Percentiles rank a stretch among this genome's conserved stretches.
Evolutionary conservation across 495 filamentous ascomycete species (phyloP).

Genomic region (Ramalina peruviana): DNA sequence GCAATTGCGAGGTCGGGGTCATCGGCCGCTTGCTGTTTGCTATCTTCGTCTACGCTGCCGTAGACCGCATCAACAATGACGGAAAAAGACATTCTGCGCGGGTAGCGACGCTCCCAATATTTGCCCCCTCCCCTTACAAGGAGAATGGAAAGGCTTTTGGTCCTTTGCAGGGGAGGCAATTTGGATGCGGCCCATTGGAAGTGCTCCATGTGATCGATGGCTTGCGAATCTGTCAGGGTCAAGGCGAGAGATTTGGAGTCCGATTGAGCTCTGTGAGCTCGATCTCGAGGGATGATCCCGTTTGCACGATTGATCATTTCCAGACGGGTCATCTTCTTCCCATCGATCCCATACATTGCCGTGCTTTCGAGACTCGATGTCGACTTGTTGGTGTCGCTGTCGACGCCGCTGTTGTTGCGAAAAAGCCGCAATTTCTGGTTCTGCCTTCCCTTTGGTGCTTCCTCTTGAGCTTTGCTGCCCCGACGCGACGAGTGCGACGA

Average conservation of each 20-base stretch:
- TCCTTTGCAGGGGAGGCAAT: constrained; percentile 26
- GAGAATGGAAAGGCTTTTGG: constrained; percentile 31
- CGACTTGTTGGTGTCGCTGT: constrained; percentile 3
- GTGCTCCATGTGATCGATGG: constrained; percentile 6
- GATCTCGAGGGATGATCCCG: constrained; percentile 3
- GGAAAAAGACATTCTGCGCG: constrained; percentile 77
- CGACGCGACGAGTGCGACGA: constrained; percentile 6
- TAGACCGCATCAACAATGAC: constrained; percentile 62
- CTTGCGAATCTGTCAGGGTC: constrained; percentile 3
- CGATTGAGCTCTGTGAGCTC: background rate
- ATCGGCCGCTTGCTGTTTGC: constrained; percentile 20
- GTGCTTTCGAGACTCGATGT: constrained; percentile 8
- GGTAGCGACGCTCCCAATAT: constrained; percentile 47
- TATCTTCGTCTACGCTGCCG: constrained; percentile 14
- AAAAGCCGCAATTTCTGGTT: background rate
- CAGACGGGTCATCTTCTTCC: background rate
- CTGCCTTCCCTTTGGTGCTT: background rate
- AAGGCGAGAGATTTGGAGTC: constrained; percentile 1
- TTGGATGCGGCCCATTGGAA: constrained; percentile 3
- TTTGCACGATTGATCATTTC: constrained; percentile 1
- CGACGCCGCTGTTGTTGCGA: background rate
- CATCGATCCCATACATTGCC: background rate
- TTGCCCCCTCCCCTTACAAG: constrained; percentile 11
- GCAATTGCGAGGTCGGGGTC: constrained; percentile 23
- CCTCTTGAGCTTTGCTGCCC: constrained; percentile 4